Base-by-base conservation (phyloP, 2,329 filamentous ascomycete species). In the Dactylellina parvicollis region DNA sequence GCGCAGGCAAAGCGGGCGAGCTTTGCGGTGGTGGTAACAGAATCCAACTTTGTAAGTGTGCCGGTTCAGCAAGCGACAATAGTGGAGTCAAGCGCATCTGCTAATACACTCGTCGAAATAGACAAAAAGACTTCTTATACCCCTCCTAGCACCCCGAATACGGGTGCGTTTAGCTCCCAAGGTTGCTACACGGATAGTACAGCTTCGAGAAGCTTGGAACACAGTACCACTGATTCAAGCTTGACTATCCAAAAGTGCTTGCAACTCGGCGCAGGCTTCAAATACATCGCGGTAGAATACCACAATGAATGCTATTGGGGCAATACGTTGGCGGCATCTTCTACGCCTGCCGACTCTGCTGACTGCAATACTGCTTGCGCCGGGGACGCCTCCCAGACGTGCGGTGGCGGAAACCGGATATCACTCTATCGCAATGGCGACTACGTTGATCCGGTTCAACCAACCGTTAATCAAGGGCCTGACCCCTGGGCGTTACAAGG, bases 231-330 rank as follows among this genome's bases (percentile, higher is more conserved):
- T 7, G 61, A 66, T 38, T 18, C 16, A 12, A 20, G 47, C 7
- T 56, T 66, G 61, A 56, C 61, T 0, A 57, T 66, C 12, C 50
- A 66, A 26, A 66, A 66, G 16, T 66, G 61, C 12, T 7, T 57
- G 4, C 50, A 66, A 34, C 42, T 57, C 7, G 82, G 80, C 76
- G 76, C 69, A 56, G 72, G 75, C 16, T 81, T 79, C 73, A 61
- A 75, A 8, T 82, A 80, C 64, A 79, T 79, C 7, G 81, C 80
- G 2, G 72, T 81, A 16, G 79, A 82, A 76, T 80, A 80, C 61
- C 80, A 80, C 12, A 75, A 76, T 1, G 79, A 82, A 67, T 83
- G 82, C 77, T 82, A 80, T 77, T 83, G 81, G 66, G 80, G 79
- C 20, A 77, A 81, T 56, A 65, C 65, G 0, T 26, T 78, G 1